Evolutionary conservation across 202 grass and related monocot species (phyloP).

Genomic region (Digitaria exilis): DNA sequence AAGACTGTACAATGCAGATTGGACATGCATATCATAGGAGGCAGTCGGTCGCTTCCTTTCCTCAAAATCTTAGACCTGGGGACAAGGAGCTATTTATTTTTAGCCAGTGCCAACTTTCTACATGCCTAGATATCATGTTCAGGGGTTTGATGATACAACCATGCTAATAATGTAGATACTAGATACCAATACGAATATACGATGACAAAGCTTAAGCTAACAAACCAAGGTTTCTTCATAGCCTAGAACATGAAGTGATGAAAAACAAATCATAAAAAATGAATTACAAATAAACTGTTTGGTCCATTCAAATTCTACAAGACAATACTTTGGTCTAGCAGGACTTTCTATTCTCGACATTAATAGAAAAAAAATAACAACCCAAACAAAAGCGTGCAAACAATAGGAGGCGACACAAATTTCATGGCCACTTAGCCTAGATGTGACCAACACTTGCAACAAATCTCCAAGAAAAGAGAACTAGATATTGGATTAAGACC

Average conservation of each 20-base stretch:
- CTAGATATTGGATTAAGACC: background rate
- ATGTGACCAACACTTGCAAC: background rate
- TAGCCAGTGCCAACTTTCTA: slow-evolving; percentile 3
- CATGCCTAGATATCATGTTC: slow-evolving; percentile 1
- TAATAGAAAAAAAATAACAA: background rate
- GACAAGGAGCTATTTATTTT: background rate
- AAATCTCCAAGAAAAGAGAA: background rate
- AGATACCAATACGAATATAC: background rate
- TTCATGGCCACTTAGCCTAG: slow-evolving; percentile 2
- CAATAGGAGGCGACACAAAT: background rate
- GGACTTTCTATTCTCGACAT: background rate
- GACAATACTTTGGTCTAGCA: background rate
- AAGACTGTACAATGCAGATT: background rate
- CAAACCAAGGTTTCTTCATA: background rate
- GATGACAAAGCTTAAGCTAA: slow-evolving; percentile 15
- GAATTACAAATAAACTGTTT: background rate
- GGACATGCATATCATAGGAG: background rate
- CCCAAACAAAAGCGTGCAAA: background rate
- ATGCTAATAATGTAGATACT: background rate
- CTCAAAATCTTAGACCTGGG: no score
- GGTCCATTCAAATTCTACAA: slow-evolving; percentile 9
- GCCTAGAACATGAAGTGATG: slow-evolving; percentile 13
- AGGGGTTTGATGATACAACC: background rate
- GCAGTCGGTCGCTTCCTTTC: background rate
- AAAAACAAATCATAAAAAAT: background rate